Base-by-base conservation (phyloP, 1,139 yeast genomes). In the Yamadazyma membranifaciens region DNA sequence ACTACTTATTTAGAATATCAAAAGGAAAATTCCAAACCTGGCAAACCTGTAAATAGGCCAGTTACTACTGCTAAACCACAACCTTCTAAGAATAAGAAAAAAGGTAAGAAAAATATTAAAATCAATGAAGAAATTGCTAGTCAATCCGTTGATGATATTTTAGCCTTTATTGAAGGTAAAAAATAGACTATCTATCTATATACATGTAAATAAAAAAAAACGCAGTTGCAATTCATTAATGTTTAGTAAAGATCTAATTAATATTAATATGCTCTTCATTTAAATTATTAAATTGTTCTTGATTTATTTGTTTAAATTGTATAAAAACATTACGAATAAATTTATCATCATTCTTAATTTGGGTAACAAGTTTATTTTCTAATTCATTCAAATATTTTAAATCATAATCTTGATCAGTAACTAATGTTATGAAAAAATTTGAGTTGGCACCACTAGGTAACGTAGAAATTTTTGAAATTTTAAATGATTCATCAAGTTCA, bases 371-470 rank as follows among this genome's bases (percentile, higher is more conserved):
- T 24, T 51, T 49, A 17, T 48, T 41, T 42, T 69, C 73, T 25
- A 66, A 48, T 9, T 41, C 41, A 36, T 63, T 64, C 37, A 68
- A 56, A 16, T 60, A 57, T n/a, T 49, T 34, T 38, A 69, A 52
- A 20, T 50, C 48, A 39, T 38, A 36, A 22, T 43, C 40, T 9
- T 34, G 31, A 4, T 46, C 22, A n/a, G 46, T 46, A 3, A 50
- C 45, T 37, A 50, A 48, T 1, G 64, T 58, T 14, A 67, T 39
- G 40, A 59, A 59, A n/a, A 67, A 50, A 46, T 67, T 69, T 9
- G 74, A 64, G 45, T 83, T 82, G 32, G 92, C 88, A n/a, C 94
- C 94, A 1, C 88, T 80, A 1, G 85, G 74, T 52, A 84, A 62
- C 12, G 85, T 72, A 3, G 78, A 65, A 46, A 86, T 59, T 38